These are phyloP conservation scores for Sporothrix luriei DNA, from an alignment of 2,329 filamentous ascomycete species.

Conservation along the genomic window DNA sequence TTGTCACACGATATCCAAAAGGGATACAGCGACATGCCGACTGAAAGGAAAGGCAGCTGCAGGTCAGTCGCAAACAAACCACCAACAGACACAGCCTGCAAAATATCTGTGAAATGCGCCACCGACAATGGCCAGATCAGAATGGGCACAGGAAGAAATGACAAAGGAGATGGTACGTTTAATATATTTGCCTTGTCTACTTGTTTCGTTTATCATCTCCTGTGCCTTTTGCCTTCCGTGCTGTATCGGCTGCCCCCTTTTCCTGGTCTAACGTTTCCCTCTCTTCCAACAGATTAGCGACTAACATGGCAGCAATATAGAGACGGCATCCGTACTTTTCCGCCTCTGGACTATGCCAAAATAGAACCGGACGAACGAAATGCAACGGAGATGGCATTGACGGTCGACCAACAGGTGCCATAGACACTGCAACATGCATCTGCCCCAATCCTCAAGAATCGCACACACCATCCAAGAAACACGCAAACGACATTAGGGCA, in stretches of 20 bases:
- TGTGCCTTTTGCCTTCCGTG: neutral
- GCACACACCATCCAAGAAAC: neutral
- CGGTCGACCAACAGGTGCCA: neutral
- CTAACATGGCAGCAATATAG: neutral
- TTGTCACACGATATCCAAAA: neutral
- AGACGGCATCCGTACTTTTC: neutral
- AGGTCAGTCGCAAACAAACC: neutral
- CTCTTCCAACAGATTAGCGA: conserved; percentile 4
- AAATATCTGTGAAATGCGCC: neutral
- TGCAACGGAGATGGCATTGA: no score
- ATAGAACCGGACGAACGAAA: neutral
- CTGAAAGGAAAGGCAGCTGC: conserved; percentile 5
- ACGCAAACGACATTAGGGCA: neutral
- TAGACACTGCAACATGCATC: neutral
- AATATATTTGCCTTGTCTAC: neutral
- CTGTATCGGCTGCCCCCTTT: neutral
- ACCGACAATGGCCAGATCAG: neutral
- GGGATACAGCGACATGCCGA: neutral
- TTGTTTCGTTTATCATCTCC: neutral
- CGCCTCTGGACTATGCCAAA: neutral
- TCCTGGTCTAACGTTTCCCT: neutral
- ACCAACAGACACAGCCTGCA: conserved; percentile 7
- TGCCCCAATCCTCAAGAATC: neutral
- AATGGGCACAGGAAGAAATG: neutral
- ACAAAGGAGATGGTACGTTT: neutral